Conservation (phyloP, 139 green algal genomes). For the Axilococcus clingmanii region DNA sequence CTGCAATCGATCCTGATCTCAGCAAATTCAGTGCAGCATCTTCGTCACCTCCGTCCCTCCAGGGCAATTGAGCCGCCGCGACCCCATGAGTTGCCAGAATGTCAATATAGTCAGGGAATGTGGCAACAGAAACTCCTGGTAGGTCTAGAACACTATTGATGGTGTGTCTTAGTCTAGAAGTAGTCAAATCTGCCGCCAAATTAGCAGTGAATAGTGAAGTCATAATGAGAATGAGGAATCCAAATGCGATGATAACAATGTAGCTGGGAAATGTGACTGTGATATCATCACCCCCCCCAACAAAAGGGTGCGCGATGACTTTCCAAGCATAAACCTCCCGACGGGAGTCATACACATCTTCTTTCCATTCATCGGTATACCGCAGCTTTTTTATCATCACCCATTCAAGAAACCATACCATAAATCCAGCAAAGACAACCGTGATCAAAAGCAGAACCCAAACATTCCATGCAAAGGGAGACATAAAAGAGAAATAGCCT, state of each 20-base stretch:
- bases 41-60: not conserved
- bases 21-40: slow-evolving; percentile 1
- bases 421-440: not conserved
- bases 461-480: slow-evolving; percentile 4
- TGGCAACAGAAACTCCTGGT: not conserved
- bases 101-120: not conserved
- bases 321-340: not conserved
- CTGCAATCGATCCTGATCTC: not conserved
- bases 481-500: too few relatives aligned
- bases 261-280: not conserved
- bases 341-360: too few relatives aligned
- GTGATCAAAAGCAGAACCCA: slow-evolving; percentile 4
- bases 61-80: not conserved
- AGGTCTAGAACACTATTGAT: slow-evolving; percentile 7
- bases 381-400: not conserved
- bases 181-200: slow-evolving; percentile 7
- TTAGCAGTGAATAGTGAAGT: slow-evolving; percentile 5
- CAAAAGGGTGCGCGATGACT: slow-evolving; percentile 2
- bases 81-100: not conserved
- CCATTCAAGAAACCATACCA: not conserved
- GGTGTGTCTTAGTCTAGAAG: not conserved
- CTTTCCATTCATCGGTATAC: too few relatives aligned
- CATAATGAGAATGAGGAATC: slow-evolving; percentile 2
- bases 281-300: slow-evolving; percentile 3
- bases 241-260: slow-evolving; percentile 5